Percentiles rank a stretch among this genome's conserved stretches.
phyloP scores from a whole-genome alignment of 176 grass and related monocot genomes.

The Carex littledalei region DNA sequence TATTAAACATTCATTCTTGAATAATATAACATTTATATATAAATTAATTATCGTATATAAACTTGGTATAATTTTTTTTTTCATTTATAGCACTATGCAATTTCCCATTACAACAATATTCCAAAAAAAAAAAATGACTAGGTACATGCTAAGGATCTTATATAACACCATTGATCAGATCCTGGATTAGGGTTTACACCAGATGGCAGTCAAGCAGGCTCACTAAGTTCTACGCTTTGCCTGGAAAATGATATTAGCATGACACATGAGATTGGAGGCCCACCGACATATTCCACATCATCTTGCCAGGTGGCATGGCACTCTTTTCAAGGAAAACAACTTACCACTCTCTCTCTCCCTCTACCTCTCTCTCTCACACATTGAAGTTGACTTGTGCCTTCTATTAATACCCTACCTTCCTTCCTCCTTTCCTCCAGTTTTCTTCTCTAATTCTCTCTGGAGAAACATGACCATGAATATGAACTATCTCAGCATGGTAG shows the following conservation, averaged over 20 bases:
- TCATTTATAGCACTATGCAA: background rate
- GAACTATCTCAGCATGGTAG: conserved; percentile 77
- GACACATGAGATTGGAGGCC: conserved; percentile 12
- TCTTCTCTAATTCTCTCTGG: background rate
- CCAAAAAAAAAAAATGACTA: background rate
- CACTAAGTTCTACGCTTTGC: background rate
- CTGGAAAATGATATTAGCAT: conserved; percentile 19
- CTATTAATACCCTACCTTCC: conserved; percentile 18
- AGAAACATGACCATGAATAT: conserved; percentile 22
- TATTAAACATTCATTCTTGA: too few species aligned
- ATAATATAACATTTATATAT: background rate
- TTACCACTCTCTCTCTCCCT: conserved; percentile 16
- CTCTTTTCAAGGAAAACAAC: conserved; percentile 28
- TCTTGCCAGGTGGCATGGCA: conserved; percentile 29
- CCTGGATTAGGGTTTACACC: background rate
- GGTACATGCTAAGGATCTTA: background rate
- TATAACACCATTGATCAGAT: background rate
- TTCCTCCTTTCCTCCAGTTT: background rate
- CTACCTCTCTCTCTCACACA: background rate
- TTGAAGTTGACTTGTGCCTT: conserved; percentile 22
- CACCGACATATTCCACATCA: conserved; percentile 12
- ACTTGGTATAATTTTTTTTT: background rate
- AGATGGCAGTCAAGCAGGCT: background rate
- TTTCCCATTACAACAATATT: background rate
- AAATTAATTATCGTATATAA: background rate